A percentile compares a stretch with the other conserved stretches of the same genome.
Conservation (phyloP, 2,329 filamentous ascomycete species). For the Bretziella fagacearum region DNA sequence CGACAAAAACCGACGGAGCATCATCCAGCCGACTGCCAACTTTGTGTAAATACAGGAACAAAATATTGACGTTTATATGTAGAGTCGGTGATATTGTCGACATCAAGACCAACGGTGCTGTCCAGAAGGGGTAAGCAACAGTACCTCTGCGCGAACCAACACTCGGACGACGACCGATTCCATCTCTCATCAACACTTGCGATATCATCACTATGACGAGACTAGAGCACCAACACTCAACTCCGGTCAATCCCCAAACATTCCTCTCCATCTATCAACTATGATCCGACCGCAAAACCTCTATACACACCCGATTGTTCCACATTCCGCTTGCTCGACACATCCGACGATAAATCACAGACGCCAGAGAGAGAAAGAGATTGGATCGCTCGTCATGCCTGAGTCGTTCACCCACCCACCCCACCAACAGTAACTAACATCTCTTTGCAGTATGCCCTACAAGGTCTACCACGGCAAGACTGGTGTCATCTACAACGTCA, state of each 20-base stretch:
- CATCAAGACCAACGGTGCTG: constrained; percentile 95
- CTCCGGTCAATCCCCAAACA: neutral
- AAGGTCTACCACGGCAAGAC: constrained; percentile 99
- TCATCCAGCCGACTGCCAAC: constrained; percentile 11
- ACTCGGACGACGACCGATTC: neutral
- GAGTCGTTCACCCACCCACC: neutral
- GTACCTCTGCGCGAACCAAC: neutral
- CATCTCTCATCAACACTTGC: neutral
- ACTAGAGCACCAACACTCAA: neutral
- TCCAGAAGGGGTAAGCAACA: constrained; percentile 75
- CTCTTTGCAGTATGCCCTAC: constrained; percentile 66
- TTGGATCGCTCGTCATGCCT: neutral
- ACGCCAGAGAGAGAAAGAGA: too few relatives aligned
- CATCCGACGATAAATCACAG: too few relatives aligned
- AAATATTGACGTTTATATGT: constrained; percentile 9
- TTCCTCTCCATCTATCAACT: neutral
- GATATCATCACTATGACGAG: too few relatives aligned
- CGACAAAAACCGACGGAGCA: constrained; percentile 13
- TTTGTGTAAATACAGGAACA: neutral
- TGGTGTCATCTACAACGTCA: constrained; percentile 96
- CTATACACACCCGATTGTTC: too few relatives aligned
- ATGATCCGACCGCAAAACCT: too few relatives aligned
- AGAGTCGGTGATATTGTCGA: constrained; percentile 98
- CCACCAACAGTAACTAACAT: neutral
- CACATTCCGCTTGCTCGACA: too few relatives aligned